These are phyloP conservation scores for Naganishia vaughanmartiniae DNA, from an alignment of 768 basidiomycete species.

Conservation along the genomic window DNA sequence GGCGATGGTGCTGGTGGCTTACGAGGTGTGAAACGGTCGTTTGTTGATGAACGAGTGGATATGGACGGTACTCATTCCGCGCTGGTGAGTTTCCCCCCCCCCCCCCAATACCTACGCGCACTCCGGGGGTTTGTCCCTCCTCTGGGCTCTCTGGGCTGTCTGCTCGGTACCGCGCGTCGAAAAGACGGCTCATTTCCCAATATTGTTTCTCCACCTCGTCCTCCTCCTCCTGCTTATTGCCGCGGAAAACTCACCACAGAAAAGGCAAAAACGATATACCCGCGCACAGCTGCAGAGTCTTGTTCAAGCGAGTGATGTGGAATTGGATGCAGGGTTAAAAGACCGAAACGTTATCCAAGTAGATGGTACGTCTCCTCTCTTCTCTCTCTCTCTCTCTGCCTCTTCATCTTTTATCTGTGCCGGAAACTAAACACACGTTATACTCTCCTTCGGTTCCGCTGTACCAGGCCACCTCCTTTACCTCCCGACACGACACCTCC, in stretches of 20 bases:
- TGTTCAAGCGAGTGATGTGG: conserved; percentile 78
- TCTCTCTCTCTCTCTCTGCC: background rate
- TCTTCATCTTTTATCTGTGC: background rate
- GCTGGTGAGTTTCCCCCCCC: too few species aligned
- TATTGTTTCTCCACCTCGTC: too few species aligned
- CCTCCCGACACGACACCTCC: conserved; percentile 57
- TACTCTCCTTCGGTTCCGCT: too few species aligned
- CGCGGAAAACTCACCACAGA: too few species aligned
- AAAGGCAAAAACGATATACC: conserved; percentile 53
- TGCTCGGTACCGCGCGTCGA: too few species aligned
- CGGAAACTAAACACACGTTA: background rate
- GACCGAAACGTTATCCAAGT: conserved; percentile 71
- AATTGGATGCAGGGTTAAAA: conserved; percentile 65
- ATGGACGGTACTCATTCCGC: too few species aligned
- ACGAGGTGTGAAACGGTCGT: background rate
- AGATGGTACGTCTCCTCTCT: conserved; percentile 56
- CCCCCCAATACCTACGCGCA: too few species aligned
- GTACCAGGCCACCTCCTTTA: conserved; percentile 74
- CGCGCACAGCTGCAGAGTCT: conserved; percentile 64
- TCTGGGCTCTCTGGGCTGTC: too few species aligned
- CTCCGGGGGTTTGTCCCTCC: too few species aligned
- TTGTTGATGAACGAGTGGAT: conserved; percentile 24
- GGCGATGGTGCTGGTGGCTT: too few species aligned
- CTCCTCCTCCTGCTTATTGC: too few species aligned
- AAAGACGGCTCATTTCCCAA: too few species aligned